Base-by-base conservation (phyloP, 768 basidiomycete species). In the Wakefieldia striispora region DNA sequence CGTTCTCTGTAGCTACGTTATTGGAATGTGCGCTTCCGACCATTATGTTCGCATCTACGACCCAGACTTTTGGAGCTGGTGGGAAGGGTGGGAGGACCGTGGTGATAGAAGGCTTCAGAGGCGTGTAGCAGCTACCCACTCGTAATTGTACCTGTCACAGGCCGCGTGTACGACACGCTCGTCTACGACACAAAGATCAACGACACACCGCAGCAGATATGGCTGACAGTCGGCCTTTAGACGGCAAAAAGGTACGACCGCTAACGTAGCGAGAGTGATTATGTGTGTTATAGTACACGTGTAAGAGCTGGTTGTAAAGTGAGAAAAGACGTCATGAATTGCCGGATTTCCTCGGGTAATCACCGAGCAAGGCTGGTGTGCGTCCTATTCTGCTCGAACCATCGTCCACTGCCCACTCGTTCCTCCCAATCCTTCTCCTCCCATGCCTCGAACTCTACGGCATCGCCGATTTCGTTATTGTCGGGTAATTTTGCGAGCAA, bases 341-440 rank as follows among this genome's bases (percentile, higher is more conserved):
- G 19, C 38, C 19, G 10, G 11, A 20, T 27, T 7, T 33, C 35
- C 36, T 6, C 35, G 23, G 23, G 47, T 6, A 16, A 33, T 69
- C 64, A 72, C 20, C 63, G 60, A 16, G 55, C 50, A 31, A 33
- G 33, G 7, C 64, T 49, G 37, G 75, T 44, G 26, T 51, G 63
- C 26, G 58, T 64, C 58, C 68, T 75, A 64, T 62, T 71, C 53
- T 69, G 68, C 39, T 70, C 73, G 40, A 71, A 53, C 54, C 72
- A 64, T 48, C 67, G 62, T 3, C 70, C 73, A 17, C 72, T 76
- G 0, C 69, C 72, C 1, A 71, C 71, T 45, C 70, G 67, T 33
- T 74, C 72, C 13, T 71, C 79, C 82, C 80, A 84, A 40, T 82
- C 78, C 38, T 74, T 73, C 23, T 80, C 75, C 17, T 72, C 72